A percentile compares a stretch with the other conserved stretches of the same genome.
Conservation (phyloP, 345 rosid genomes). For the Brassica rapa region DNA sequence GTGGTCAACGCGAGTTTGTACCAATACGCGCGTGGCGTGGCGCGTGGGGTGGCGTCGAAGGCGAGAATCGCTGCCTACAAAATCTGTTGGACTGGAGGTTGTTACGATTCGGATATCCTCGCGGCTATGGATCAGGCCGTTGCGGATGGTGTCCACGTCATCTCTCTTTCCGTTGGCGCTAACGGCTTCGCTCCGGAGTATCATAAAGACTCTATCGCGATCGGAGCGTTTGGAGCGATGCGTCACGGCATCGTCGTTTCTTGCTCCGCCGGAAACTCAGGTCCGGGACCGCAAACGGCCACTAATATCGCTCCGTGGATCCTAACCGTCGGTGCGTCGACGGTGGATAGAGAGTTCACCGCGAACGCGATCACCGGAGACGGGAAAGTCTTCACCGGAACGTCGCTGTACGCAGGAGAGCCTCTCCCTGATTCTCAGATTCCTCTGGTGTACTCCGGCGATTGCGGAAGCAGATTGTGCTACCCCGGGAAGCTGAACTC, state of each 20-base stretch:
- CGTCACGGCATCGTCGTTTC: neutral
- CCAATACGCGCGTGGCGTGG: slow-evolving; percentile 44
- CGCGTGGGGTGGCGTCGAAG: neutral
- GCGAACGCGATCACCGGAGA: neutral
- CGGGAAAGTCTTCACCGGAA: neutral
- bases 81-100: neutral
- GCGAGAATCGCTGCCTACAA: neutral
- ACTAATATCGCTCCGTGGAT: neutral
- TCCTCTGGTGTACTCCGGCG: neutral
- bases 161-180: neutral
- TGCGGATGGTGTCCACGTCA: neutral
- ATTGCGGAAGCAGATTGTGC: neutral
- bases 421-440: neutral
- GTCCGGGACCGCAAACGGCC: neutral
- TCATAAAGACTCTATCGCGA: neutral
- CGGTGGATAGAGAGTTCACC: neutral
- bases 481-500: neutral
- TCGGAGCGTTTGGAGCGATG: neutral
- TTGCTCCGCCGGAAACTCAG: neutral
- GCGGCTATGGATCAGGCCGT: neutral
- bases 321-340: neutral
- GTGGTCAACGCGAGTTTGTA: slow-evolving; percentile 67
- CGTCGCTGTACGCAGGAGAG: neutral
- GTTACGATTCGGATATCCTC: neutral
- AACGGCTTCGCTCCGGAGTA: neutral